Percentiles rank a stretch among this genome's conserved stretches.
phyloP scores from a whole-genome alignment of 768 basidiomycete species.

The Pulveroboletus sp. region DNA sequence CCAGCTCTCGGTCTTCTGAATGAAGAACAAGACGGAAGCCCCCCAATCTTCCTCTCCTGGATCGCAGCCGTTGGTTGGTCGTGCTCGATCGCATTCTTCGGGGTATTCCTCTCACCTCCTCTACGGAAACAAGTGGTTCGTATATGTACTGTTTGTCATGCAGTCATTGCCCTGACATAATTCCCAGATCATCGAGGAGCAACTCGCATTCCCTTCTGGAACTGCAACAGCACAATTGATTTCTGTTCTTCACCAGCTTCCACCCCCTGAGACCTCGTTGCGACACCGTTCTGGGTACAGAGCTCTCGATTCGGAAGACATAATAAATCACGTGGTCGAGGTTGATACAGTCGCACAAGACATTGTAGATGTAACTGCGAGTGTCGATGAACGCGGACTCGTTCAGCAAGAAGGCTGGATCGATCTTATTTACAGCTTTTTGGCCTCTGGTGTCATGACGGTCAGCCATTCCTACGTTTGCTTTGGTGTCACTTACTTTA shows the following conservation, averaged over 20 bases:
- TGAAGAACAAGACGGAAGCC: conserved; percentile 68
- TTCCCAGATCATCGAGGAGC: conserved; percentile 84
- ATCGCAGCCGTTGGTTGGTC: conserved; percentile 80
- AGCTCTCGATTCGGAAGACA: conserved; percentile 32
- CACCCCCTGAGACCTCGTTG: conserved; percentile 59
- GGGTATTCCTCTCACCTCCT: conserved; percentile 97
- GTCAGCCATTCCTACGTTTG: conserved; percentile 40
- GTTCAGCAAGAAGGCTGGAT: conserved; percentile 74
- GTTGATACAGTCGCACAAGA: conserved; percentile 13
- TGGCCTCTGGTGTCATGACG: conserved; percentile 69
- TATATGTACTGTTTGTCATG: conserved; percentile 7
- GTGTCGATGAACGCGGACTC: conserved; percentile 40
- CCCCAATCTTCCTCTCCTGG: conserved; percentile 75
- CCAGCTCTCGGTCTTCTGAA: conserved; percentile 85
- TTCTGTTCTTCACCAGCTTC: conserved; percentile 79
- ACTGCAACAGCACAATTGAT: conserved; percentile 96
- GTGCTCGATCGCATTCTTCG: conserved; percentile 90
- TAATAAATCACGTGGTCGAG: conserved; percentile 18
- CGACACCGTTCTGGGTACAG: conserved; percentile 59
- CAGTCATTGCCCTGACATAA: conserved; percentile 1
- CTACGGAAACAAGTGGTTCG: conserved; percentile 90
- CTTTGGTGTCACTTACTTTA: conserved; percentile 1
- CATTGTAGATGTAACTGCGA: conserved; percentile 27
- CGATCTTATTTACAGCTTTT: conserved; percentile 75
- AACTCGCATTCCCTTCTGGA: conserved; percentile 91